Evolutionary conservation across 306 rosid species (phyloP).

Genomic region (Cucurbita moschata): DNA sequence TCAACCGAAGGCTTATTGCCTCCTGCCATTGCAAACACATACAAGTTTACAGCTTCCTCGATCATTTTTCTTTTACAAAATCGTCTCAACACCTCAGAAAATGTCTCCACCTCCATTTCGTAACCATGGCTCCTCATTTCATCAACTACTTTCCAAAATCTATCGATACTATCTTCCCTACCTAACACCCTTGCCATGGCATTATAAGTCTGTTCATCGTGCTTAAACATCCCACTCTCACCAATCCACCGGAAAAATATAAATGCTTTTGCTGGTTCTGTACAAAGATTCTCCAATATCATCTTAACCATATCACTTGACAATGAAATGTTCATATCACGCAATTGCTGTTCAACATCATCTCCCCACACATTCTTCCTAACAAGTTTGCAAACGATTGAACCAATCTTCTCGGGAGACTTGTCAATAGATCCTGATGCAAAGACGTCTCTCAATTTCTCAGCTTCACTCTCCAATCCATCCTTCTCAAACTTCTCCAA

Average conservation of each 20-base stretch:
- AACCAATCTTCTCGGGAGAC: constrained; percentile 21
- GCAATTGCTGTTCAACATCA: constrained; percentile 38
- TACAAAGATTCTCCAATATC: constrained; percentile 34
- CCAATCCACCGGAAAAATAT: constrained; percentile 74
- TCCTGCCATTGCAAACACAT: constrained; percentile 69
- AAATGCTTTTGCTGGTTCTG: constrained; percentile 45
- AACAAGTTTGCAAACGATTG: constrained; percentile 36
- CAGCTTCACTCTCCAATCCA: constrained; percentile 32
- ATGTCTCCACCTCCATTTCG: constrained; percentile 50
- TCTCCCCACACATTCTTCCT: constrained; percentile 51
- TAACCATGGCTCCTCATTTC: constrained; percentile 43
- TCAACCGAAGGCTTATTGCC: constrained; percentile 29
- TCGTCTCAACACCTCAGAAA: constrained; percentile 40
- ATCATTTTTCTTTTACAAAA: constrained; percentile 51
- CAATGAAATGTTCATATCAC: constrained; percentile 30
- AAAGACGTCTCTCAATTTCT: constrained; percentile 37
- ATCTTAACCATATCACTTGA: constrained; percentile 25
- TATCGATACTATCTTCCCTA: constrained; percentile 49
- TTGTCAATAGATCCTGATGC: constrained; percentile 30
- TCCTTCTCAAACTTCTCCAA: constrained; percentile 30
- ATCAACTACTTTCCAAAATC: constrained; percentile 66
- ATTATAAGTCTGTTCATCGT: constrained; percentile 49
- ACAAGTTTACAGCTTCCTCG: constrained; percentile 60
- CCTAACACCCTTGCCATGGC: constrained; percentile 55
- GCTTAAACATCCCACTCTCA: constrained; percentile 56